Percentiles rank a stretch among this genome's conserved stretches.
Conservation (phyloP, 148 eudicot genomes). For the Rhododendron henanense region DNA sequence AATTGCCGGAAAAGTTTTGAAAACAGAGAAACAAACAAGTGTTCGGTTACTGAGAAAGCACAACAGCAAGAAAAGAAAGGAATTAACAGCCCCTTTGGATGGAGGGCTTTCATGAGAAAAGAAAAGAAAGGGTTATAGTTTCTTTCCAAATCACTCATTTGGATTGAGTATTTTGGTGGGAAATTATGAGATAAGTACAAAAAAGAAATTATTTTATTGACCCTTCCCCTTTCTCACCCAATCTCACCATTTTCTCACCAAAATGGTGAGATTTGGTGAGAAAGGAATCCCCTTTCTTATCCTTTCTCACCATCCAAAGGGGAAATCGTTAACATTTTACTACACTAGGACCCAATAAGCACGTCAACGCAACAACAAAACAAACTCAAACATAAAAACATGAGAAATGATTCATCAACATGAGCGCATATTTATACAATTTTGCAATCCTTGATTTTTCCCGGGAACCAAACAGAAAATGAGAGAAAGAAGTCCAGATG, state of each 20-base stretch:
- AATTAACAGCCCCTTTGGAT: not conserved
- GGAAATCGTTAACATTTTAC: not conserved
- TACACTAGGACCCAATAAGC: not conserved
- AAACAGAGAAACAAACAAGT: not conserved
- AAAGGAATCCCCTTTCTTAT: too few species aligned
- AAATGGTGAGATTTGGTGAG: too few species aligned
- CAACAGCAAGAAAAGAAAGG: not conserved
- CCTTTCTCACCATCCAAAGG: too few species aligned
- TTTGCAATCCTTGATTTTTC: not conserved
- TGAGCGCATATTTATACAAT: not conserved
- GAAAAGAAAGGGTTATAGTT: too few species aligned
- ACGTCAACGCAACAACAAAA: not conserved
- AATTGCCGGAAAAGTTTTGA: not conserved
- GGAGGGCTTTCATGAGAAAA: too few species aligned
- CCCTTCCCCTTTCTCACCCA: too few species aligned
- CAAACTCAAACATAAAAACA: not conserved
- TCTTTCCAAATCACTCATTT: too few species aligned
- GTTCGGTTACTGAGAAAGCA: not conserved
- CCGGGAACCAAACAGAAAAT: not conserved
- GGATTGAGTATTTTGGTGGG: not conserved
- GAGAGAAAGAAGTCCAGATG: not conserved
- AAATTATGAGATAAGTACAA: not conserved
- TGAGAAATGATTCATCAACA: not conserved
- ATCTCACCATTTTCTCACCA: too few species aligned
- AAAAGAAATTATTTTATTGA: too few species aligned